Conservation (phyloP, 345 rosid species). For the Lumnitzera littorea region DNA sequence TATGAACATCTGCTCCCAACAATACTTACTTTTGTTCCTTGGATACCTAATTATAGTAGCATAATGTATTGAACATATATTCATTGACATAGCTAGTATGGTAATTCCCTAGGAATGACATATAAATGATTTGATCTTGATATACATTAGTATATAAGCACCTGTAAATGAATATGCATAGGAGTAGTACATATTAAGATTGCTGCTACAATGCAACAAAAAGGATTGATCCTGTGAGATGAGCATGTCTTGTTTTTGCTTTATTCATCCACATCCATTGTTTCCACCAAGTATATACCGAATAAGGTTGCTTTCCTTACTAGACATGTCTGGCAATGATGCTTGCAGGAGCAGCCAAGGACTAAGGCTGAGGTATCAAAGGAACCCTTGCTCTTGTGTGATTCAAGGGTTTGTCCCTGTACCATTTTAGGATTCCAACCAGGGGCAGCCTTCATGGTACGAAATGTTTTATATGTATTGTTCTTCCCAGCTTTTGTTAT, state of each 20-base stretch:
- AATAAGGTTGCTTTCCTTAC: slow-evolving; percentile 5
- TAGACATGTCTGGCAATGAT: neutral
- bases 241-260: slow-evolving; percentile 20
- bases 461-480: slow-evolving; percentile 49
- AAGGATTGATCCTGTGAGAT: neutral
- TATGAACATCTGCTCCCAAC: no score
- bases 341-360: no score
- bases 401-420: slow-evolving; percentile 96
- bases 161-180: no score
- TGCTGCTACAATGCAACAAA: slow-evolving; percentile 7
- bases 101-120: no score
- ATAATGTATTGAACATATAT: no score
- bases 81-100: no score
- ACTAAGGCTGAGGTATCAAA: no score
- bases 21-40: no score
- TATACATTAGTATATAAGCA: no score
- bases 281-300: slow-evolving; percentile 4
- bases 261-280: neutral
- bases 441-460: slow-evolving; percentile 89
- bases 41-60: no score
- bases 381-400: slow-evolving; percentile 47
- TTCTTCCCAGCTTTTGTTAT: slow-evolving; percentile 84
- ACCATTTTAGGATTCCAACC: slow-evolving; percentile 84
- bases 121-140: no score
- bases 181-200: no score